phyloP scores from a whole-genome alignment of 495 filamentous ascomycete species.

The Podospora australis region DNA sequence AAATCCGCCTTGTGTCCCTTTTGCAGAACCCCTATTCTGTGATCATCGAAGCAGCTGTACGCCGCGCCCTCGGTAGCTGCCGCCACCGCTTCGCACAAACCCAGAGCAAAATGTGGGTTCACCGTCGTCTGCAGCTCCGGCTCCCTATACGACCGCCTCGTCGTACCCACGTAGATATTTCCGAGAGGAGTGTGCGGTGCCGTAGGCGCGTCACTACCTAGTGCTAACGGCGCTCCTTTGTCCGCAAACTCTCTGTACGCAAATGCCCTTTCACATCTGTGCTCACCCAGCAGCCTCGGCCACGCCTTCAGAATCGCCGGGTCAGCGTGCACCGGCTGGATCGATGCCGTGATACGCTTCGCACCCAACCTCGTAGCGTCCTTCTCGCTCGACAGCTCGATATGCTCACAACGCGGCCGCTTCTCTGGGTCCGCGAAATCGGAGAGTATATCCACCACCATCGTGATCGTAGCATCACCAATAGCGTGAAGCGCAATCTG shows the following conservation, averaged over 20 bases:
- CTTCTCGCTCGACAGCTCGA: conserved; percentile 49
- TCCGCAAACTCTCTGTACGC: conserved; percentile 56
- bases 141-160: conserved; percentile 48
- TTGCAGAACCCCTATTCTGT: conserved; percentile 42
- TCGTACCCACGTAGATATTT: conserved; percentile 57
- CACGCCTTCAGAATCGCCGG: conserved; percentile 56
- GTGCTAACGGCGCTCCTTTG: conserved; percentile 45
- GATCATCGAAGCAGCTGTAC: conserved; percentile 53
- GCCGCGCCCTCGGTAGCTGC: conserved; percentile 54
- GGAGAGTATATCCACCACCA: conserved; percentile 51
- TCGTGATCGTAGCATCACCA: conserved; percentile 50
- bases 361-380: conserved; percentile 49
- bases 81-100: conserved; percentile 43
- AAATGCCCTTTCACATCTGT: conserved; percentile 50
- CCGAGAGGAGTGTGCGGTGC: conserved; percentile 50
- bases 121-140: conserved; percentile 40
- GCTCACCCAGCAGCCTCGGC: conserved; percentile 47
- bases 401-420: conserved; percentile 56
- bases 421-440: conserved; percentile 35
- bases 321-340: conserved; percentile 60
- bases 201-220: conserved; percentile 57
- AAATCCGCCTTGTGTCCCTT: conserved; percentile 51
- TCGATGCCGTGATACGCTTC: conserved; percentile 54
- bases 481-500: conserved; percentile 64
- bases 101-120: conserved; percentile 49